Evolutionary conservation across 2,329 filamentous ascomycete species (phyloP).

Genomic region (Didymosphaeria variabile): DNA sequence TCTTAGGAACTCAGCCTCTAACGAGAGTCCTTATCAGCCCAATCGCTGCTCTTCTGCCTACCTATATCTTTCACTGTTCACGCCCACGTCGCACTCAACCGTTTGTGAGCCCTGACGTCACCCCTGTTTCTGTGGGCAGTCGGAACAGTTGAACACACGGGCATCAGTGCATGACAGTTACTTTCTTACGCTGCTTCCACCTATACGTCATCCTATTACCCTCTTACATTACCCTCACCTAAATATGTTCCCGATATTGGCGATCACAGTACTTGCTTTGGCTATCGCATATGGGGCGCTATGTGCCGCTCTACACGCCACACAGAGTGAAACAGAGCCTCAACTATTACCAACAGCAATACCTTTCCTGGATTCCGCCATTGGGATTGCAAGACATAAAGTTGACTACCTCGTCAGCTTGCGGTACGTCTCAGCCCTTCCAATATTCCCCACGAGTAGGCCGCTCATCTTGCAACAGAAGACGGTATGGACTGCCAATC

Average conservation of each 20-base stretch:
- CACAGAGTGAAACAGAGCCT: slow-evolving; percentile 31
- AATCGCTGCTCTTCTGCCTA: background rate
- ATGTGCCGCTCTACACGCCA: slow-evolving; percentile 17
- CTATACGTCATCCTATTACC: background rate
- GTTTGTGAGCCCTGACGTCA: background rate
- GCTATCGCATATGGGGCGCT: slow-evolving; percentile 16
- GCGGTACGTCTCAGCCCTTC: slow-evolving; percentile 14
- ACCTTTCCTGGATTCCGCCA: slow-evolving; percentile 28
- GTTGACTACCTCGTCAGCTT: slow-evolving; percentile 24
- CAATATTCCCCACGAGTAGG: background rate
- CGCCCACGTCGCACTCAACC: background rate
- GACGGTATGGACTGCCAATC: slow-evolving; percentile 41
- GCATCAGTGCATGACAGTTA: background rate
- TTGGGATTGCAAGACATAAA: slow-evolving; percentile 28
- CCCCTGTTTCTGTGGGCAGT: background rate
- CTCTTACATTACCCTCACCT: background rate
- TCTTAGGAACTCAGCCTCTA: background rate
- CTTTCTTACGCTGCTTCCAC: background rate
- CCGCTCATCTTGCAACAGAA: slow-evolving; percentile 17
- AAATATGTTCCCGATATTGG: background rate
- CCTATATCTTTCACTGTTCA: background rate
- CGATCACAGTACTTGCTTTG: background rate
- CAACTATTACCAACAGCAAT: slow-evolving; percentile 18
- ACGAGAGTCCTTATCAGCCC: background rate
- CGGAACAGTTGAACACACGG: background rate